Base-by-base conservation (phyloP, 2,329 filamentous ascomycete species). In the Paracoccidioides brasiliensis region DNA sequence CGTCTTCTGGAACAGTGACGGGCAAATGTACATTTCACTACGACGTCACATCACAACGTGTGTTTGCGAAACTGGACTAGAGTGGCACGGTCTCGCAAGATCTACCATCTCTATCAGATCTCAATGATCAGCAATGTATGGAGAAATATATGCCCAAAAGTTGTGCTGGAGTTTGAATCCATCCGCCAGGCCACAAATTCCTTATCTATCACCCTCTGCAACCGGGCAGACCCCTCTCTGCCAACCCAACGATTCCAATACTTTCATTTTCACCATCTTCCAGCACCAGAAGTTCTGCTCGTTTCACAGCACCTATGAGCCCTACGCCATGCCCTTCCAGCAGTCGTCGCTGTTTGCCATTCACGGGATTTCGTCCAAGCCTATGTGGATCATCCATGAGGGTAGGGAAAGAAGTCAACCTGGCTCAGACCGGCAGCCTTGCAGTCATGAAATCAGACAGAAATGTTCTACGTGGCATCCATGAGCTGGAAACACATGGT, bases 121-220 rank as follows among this genome's bases (percentile, higher is more conserved):
- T 54, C 2, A 61, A 62, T 1, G 80, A 82, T 56, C 63, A 69
- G 9, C 59, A 64, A 38, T 82, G 80, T 61, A 62, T 81, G 55
- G 63, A 59, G 1, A 72, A 65, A 40, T 75, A 74, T 58, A 67
- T 81, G 54, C 78, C 79, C 0, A 59, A 64, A 10, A n/a, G n/a
- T 49, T n/a, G 0, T 62, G 0, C 58, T 61, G 0, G 57, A 69
- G 3, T 58, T 70, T 28, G 76, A 79, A 62, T 76, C 72, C 0
- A 74, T 82, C 35, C 80, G 83, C 61, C 80, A 83, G 64, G 76
- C 80, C 5, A 82, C 79, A 22, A 83, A 83, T 64, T 80, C 78
- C 1, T 69, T 83, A 0, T 66, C 73, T 1, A 66, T 83, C 41
- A 82, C 80, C 2, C 67, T 81, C 53, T 83, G 80, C 67, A 66